Base-by-base conservation (phyloP, 305 asterid genomes). In the Fraxinus platypoda region DNA sequence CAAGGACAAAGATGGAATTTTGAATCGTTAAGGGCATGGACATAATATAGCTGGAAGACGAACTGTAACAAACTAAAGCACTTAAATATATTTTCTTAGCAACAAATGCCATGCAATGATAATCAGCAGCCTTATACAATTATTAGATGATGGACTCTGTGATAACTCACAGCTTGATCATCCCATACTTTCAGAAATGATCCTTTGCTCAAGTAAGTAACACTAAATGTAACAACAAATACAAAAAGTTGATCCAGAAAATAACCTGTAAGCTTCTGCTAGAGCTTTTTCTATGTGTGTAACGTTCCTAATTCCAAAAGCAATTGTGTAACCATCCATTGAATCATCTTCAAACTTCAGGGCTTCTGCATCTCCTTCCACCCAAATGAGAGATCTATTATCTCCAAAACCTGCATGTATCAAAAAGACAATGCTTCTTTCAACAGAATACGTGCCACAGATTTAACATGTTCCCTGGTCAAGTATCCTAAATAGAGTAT, bases 321-420 rank as follows among this genome's bases (percentile, higher is more conserved):
- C 99, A 86, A 95, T 92, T 76, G 99, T 95, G 86, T 94, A 95
- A 79, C 97, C 97, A 82, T 95, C 99, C 98, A 95, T 94, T 8
- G 95, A 89, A 66, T 86, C 74, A 80, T 91, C 97, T 79, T 86
- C 96, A 74, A 94, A 94, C 37, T 88, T 86, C 78, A 95, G 87
- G 87, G 93, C 89, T 87, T 95, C 98, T 6, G 98, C 98, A 87
- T 95, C 97, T 87, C 98, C 98, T 82, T 94, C 97, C 57, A 92
- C 95, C 99, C 99, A 95, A 81, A 89, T 52, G 76, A 95, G 97
- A 74, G 98, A 90, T 83, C 82, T 89, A 78, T 88, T 86, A 57
- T 82, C 88, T 38, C 88, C 89, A 77, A 89, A 80, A 83, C 97
- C 98, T 95, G 79, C 57, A 81, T 79, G 74, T 38, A 78, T 49